phyloP scores from a whole-genome alignment of 2,329 filamentous ascomycete species.

The Cladosporium sp. region DNA sequence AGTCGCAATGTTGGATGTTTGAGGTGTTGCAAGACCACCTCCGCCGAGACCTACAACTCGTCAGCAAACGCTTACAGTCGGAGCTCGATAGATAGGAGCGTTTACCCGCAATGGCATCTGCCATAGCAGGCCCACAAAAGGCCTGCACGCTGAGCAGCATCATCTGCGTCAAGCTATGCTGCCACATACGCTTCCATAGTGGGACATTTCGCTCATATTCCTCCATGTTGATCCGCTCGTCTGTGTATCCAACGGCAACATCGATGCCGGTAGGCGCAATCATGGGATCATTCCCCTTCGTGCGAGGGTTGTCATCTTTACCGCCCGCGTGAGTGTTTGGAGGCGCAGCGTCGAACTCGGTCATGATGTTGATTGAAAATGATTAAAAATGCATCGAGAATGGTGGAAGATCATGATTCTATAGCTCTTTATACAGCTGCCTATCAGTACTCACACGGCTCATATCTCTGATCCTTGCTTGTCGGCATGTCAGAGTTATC shows the following conservation, averaged over 20 bases:
- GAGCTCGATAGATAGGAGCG: slow-evolving; percentile 38
- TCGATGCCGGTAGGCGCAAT: slow-evolving; percentile 17
- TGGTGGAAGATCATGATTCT: not conserved
- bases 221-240: slow-evolving; percentile 37
- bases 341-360: slow-evolving; percentile 28
- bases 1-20: slow-evolving; percentile 22
- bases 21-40: slow-evolving; percentile 21
- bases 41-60: slow-evolving; percentile 28
- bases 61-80: slow-evolving; percentile 43
- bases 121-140: slow-evolving; percentile 19
- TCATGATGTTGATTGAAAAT: slow-evolving; percentile 20
- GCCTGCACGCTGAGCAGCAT: slow-evolving; percentile 45
- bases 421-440: slow-evolving; percentile 1
- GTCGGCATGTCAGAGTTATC: not conserved
- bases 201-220: slow-evolving; percentile 31
- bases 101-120: slow-evolving; percentile 38
- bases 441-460: not conserved
- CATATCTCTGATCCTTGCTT: not conserved
- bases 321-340: slow-evolving; percentile 33
- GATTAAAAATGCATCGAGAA: too few species aligned
- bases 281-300: slow-evolving; percentile 27
- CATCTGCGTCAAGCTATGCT: slow-evolving; percentile 49
- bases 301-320: slow-evolving; percentile 28
- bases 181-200: slow-evolving; percentile 43
- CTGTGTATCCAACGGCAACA: slow-evolving; percentile 7